Evolutionary conservation across 257 asterid genomes (phyloP).

Genomic region (Verbena officinalis): DNA sequence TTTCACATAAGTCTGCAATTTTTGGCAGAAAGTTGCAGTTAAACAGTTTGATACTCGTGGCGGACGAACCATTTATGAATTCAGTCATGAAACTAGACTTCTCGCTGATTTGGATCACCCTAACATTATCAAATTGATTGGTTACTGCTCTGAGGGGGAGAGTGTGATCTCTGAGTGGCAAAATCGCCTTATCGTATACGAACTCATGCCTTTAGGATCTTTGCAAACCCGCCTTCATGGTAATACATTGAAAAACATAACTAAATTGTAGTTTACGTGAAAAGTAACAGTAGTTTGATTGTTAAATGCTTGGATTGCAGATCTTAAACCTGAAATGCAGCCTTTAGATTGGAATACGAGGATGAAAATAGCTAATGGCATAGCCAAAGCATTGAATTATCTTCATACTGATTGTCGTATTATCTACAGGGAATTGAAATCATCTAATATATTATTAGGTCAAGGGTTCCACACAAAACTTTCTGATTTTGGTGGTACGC

Average conservation of each 20-base stretch:
- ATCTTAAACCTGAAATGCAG: slow-evolving; percentile 16
- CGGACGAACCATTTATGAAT: no score
- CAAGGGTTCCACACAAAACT: slow-evolving; percentile 18
- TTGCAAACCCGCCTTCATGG: slow-evolving; percentile 47
- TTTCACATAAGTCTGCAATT: not conserved
- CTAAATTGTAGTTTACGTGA: no score
- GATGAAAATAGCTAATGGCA: slow-evolving; percentile 24
- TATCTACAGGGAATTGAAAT: slow-evolving; percentile 26
- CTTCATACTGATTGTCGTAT: slow-evolving; percentile 26
- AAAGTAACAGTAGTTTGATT: no score
- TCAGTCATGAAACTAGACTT: no score
- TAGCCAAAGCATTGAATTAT: slow-evolving; percentile 24
- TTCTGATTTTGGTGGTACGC: slow-evolving; percentile 25
- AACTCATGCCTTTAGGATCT: slow-evolving; percentile 43
- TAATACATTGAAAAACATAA: slow-evolving; percentile 16
- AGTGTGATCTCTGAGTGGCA: no score
- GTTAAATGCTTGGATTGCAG: slow-evolving; percentile 10
- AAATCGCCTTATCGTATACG: slow-evolving; percentile 46
- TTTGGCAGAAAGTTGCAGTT: slow-evolving; percentile 43
- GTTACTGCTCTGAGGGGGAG: slow-evolving; percentile 44
- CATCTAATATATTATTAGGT: slow-evolving; percentile 15
- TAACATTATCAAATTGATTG: slow-evolving; percentile 47
- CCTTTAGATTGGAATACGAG: slow-evolving; percentile 29
- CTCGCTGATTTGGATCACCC: slow-evolving; percentile 37
- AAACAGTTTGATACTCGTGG: slow-evolving; percentile 38